These are phyloP conservation scores for Gossypium lobatum DNA, from an alignment of 441 rosid genomes.

Conservation along the genomic window DNA sequence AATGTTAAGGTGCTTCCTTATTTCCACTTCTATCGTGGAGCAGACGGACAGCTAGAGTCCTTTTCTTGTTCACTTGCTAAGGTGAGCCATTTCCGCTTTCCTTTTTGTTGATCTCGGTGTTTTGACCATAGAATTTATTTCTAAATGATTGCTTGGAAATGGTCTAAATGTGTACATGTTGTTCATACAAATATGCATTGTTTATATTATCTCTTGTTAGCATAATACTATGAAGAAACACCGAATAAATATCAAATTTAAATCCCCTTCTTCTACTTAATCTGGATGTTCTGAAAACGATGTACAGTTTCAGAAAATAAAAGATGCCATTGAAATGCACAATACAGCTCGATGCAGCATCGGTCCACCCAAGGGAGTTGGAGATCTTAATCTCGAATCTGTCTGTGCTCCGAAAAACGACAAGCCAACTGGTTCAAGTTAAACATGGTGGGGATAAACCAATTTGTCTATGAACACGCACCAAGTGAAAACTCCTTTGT, in stretches of 20 bases:
- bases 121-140: neutral
- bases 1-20: conserved; percentile 90
- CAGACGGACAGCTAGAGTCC: conserved; percentile 83
- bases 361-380: conserved; percentile 54
- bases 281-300: neutral
- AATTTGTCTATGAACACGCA: conserved; percentile 16
- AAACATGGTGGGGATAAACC: conserved; percentile 3
- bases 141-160: neutral
- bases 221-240: neutral
- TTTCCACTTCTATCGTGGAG: conserved; percentile 93
- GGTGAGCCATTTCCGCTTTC: conserved; percentile 37
- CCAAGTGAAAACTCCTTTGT: neutral
- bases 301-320: conserved; percentile 89
- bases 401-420: conserved; percentile 28
- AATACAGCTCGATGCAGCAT: conserved; percentile 54
- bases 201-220: neutral
- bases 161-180: neutral
- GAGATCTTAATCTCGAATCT: conserved; percentile 57
- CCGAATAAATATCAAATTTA: neutral
- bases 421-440: conserved; percentile 35
- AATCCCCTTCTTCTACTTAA: neutral
- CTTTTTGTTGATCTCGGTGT: neutral
- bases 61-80: conserved; percentile 95
- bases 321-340: conserved; percentile 74
- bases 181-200: neutral